phyloP scores from a whole-genome alignment of 2,329 filamentous ascomycete genomes.

The Fusarium sp. region DNA sequence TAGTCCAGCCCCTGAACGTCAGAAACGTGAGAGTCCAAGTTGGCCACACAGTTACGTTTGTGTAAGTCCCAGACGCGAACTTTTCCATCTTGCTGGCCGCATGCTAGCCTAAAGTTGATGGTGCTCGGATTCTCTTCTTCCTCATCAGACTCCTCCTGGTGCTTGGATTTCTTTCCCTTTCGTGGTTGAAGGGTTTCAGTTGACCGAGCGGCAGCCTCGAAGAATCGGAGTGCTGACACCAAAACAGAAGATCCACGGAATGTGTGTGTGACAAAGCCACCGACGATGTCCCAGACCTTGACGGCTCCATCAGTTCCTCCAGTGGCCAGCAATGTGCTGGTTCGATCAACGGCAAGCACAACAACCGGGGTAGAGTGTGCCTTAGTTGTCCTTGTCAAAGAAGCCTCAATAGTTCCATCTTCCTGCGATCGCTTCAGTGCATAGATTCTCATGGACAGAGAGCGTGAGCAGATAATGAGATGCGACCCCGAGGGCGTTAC shows the following conservation, averaged over 20 bases:
- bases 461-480: conserved; percentile 90
- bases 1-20: conserved; percentile 91
- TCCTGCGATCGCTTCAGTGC: conserved; percentile 69
- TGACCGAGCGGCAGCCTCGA: conserved; percentile 70
- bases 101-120: conserved; percentile 79
- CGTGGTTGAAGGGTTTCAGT: conserved; percentile 36
- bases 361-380: conserved; percentile 91
- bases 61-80: conserved; percentile 91
- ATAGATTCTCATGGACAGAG: conserved; percentile 95
- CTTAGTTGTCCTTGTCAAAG: conserved; percentile 82
- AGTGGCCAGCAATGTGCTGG: conserved; percentile 88
- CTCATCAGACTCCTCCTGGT: conserved; percentile 50
- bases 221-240: conserved; percentile 91
- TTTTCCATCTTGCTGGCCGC: conserved; percentile 93
- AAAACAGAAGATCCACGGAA: conserved; percentile 93
- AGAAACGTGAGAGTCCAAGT: conserved; percentile 91
- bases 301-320: conserved; percentile 92
- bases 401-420: conserved; percentile 67
- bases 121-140: conserved; percentile 55
- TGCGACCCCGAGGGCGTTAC: conserved; percentile 90
- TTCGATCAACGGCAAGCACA: conserved; percentile 83
- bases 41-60: conserved; percentile 79
- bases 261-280: conserved; percentile 92
- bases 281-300: conserved; percentile 95
- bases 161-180: conserved; percentile 50